Evolutionary conservation across 176 grass and related monocot species (phyloP).

Genomic region (Bromus sterilis): DNA sequence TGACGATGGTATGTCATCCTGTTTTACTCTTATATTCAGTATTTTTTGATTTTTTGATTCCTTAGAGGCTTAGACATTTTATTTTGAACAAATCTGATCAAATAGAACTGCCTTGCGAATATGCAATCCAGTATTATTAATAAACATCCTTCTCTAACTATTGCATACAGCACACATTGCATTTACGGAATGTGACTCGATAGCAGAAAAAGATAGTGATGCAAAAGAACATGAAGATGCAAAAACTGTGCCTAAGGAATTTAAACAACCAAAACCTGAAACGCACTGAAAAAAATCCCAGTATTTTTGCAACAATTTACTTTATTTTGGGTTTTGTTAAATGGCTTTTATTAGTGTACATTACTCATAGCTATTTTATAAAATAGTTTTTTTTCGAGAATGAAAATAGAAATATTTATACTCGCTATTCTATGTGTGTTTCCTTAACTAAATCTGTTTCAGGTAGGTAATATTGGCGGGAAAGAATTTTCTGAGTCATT

Average conservation of each 20-base stretch:
- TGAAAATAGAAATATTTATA: neutral
- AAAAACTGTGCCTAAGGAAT: neutral
- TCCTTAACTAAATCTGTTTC: constrained; percentile 38
- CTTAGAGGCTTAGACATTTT: neutral
- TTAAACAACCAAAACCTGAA: constrained; percentile 7
- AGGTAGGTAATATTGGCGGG: constrained; percentile 99
- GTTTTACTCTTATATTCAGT: neutral
- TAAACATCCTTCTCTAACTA: neutral
- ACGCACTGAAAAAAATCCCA: neutral
- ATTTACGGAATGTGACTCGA: neutral
- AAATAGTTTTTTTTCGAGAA: no score
- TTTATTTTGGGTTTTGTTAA: neutral
- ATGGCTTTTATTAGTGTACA: neutral
- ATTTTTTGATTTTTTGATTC: constrained; percentile 15
- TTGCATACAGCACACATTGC: neutral
- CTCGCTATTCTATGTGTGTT: neutral
- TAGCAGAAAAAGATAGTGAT: neutral
- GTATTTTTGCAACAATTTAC: constrained; percentile 6
- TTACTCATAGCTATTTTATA: neutral
- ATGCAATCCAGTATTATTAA: neutral
- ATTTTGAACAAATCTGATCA: neutral
- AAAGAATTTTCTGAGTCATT: constrained; percentile 99
- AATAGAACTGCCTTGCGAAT: neutral
- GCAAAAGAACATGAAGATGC: neutral
- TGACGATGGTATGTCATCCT: constrained; percentile 81